A percentile compares a stretch with the other conserved stretches of the same genome.
Evolutionary conservation across 2,329 filamentous ascomycete genomes (phyloP).

Genomic region (Xylaria sp.): DNA sequence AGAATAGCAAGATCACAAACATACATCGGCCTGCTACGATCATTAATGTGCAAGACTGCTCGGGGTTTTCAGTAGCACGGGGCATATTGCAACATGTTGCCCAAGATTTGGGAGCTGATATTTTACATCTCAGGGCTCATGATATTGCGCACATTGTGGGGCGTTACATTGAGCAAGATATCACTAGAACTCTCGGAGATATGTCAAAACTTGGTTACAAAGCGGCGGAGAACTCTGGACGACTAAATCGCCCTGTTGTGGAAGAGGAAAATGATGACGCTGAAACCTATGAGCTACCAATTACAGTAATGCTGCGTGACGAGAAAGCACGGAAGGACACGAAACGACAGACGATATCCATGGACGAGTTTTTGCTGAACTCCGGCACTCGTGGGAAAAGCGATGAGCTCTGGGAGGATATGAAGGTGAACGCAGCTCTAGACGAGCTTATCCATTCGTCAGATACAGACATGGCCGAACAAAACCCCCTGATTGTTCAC

Average conservation of each 20-base stretch:
- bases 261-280: slow-evolving; percentile 37
- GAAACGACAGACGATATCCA: slow-evolving; percentile 49
- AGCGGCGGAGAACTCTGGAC: slow-evolving; percentile 65
- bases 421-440: slow-evolving; percentile 68
- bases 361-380: slow-evolving; percentile 57
- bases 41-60: slow-evolving; percentile 44
- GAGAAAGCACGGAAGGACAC: slow-evolving; percentile 41
- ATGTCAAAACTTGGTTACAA: slow-evolving; percentile 67
- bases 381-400: slow-evolving; percentile 51
- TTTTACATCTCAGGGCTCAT: slow-evolving; percentile 74
- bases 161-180: slow-evolving; percentile 73
- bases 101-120: slow-evolving; percentile 68
- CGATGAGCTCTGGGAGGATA: slow-evolving; percentile 67
- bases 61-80: slow-evolving; percentile 40
- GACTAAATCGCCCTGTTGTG: slow-evolving; percentile 39
- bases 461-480: slow-evolving; percentile 49
- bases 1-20: slow-evolving; percentile 40
- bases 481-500: slow-evolving; percentile 74
- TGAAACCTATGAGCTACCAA: slow-evolving; percentile 25
- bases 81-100: slow-evolving; percentile 67
- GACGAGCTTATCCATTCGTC: slow-evolving; percentile 65
- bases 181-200: slow-evolving; percentile 56
- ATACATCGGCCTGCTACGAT: slow-evolving; percentile 47
- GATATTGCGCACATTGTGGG: slow-evolving; percentile 76
- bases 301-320: slow-evolving; percentile 35